Conservation (phyloP, 495 filamentous ascomycete species). For the Durotheca rogersii region DNA sequence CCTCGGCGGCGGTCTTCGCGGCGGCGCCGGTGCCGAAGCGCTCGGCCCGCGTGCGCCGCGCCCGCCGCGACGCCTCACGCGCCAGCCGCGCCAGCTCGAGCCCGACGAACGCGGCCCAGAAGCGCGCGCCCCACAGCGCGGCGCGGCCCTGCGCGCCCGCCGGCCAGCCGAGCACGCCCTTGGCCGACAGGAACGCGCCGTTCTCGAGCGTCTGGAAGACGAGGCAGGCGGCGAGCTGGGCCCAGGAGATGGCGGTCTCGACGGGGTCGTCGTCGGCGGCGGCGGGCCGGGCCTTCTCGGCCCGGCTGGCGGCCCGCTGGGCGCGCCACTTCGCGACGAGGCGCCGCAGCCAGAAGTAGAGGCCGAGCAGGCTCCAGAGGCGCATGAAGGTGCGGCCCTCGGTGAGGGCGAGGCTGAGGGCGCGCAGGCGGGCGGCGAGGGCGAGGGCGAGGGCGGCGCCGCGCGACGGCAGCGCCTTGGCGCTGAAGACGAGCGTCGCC, state of each 20-base stretch:
- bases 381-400: constrained; percentile 73
- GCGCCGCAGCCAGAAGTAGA: constrained; percentile 70
- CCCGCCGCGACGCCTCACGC: constrained; percentile 41
- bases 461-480: constrained; percentile 37
- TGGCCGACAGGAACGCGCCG: constrained; percentile 69
- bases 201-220: constrained; percentile 83
- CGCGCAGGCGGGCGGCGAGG: constrained; percentile 46
- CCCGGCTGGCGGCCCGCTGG: constrained; percentile 19
- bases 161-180: constrained; percentile 64
- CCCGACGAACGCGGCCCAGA: constrained; percentile 76
- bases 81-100: constrained; percentile 70
- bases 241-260: constrained; percentile 56
- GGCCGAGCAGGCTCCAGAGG: constrained; percentile 73
- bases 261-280: constrained; percentile 43
- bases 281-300: constrained; percentile 67
- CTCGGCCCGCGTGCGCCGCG: constrained; percentile 28
- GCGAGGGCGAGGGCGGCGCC: constrained; percentile 45
- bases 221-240: constrained; percentile 67
- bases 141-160: constrained; percentile 54
- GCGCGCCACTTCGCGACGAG: constrained; percentile 43
- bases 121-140: constrained; percentile 72
- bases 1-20: constrained; percentile 35
- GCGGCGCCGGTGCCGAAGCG: constrained; percentile 41
- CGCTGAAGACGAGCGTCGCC: constrained; percentile 39
- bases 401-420: constrained; percentile 54